phyloP scores from a whole-genome alignment of 2,329 filamentous ascomycete species.

The Kalmusia sp. region DNA sequence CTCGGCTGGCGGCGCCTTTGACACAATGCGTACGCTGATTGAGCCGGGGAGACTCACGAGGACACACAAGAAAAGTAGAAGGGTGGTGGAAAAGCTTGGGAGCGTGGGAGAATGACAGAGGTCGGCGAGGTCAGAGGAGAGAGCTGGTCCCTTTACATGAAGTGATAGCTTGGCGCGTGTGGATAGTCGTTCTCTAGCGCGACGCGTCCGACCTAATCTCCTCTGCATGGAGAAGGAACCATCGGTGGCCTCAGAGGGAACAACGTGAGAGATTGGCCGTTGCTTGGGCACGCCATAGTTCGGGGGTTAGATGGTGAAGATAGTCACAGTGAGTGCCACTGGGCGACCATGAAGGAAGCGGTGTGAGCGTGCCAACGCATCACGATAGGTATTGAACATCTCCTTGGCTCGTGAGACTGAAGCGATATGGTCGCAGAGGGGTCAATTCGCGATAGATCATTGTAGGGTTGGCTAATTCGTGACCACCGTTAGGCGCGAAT shows the following conservation, averaged over 20 bases:
- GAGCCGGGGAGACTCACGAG: conserved; percentile 4
- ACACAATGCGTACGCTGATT: conserved; percentile 3
- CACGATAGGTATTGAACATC: background rate
- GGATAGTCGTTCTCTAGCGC: conserved; percentile 7
- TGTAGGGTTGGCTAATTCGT: background rate
- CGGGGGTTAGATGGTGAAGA: background rate
- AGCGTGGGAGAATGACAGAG: background rate
- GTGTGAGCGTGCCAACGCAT: conserved; percentile 10
- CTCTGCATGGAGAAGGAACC: background rate
- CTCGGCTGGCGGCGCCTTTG: conserved; percentile 8
- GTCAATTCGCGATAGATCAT: background rate
- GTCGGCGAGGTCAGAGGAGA: background rate
- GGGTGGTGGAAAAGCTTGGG: background rate
- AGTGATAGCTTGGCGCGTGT: conserved; percentile 1
- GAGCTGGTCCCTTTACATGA: background rate
- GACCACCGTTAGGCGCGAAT: background rate
- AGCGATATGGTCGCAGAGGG: background rate
- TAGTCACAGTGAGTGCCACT: background rate
- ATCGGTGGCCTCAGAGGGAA: background rate
- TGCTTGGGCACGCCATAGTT: background rate
- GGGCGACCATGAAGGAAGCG: background rate
- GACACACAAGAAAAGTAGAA: background rate
- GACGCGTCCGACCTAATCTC: background rate
- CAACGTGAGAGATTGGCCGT: too few species aligned
- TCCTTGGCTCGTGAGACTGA: background rate